Evolutionary conservation across 2,329 filamentous ascomycete genomes (phyloP), one percentile per base, ranked within the genome.

Genomic region (Stagonosporopsis chrysanthemi): DNA sequence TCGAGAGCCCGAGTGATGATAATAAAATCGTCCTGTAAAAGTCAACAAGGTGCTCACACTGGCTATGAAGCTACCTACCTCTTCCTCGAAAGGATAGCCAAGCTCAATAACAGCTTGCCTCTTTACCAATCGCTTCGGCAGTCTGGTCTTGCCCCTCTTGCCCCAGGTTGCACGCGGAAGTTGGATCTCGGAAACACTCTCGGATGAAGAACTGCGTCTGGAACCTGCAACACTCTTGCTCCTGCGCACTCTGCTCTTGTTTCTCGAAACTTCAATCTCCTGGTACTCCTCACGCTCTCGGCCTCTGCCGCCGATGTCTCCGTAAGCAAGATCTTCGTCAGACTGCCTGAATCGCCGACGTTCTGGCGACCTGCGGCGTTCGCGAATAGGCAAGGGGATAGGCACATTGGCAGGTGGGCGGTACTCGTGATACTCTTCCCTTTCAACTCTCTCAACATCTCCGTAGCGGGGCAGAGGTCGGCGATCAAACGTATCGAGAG

Each of bases 401-500:
- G 88, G 87, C 28, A 90, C 86, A n/a, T 88, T 86, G 39, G 83
- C 82, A 58, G 86, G 86, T n/a, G 85, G 81, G n/a, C 83, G 82
- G 65, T 88, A 87, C 60, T 90, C 86, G 41, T 73, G 51, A 43
- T 47, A 42, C 38, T 54, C 51, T 2, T 54, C 38, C 31, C 82
- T 78, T 58, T 90, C 86, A 36, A 69, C 29, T 22, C 82, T 78
- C 48, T 87, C 85, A 19, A 83, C 76, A 35, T 88, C 82, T 51
- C 81, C 81, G 59, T 83, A 83, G 41, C 84, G 82, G 29, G 83
- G 81, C 52, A 82, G 67, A 1, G 90, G 89, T 26, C 87, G 87
- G 45, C 92, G 88, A 76, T 97, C 93, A 72, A 92, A 97, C 0
- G 90, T 96, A 75, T 97, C 93, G 36, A 97, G 82, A 49, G 92